These are phyloP conservation scores for Zea luxurians DNA, from an alignment of 176 grass and related monocot genomes.

Conservation along the genomic window DNA sequence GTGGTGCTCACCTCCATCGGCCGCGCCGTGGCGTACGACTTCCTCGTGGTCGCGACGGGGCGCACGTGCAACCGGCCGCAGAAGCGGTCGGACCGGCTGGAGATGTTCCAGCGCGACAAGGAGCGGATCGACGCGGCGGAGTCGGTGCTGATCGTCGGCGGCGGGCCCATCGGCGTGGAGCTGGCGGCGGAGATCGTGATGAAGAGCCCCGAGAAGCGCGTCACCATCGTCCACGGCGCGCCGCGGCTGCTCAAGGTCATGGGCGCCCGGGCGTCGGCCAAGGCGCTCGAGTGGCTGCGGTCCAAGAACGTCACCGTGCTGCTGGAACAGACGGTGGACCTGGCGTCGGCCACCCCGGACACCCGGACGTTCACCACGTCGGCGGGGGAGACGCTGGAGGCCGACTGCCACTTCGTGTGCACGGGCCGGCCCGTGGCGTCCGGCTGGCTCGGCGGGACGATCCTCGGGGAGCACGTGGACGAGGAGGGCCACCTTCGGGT, in stretches of 20 bases:
- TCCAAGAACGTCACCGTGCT: constrained; percentile 70
- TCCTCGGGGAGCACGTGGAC: constrained; percentile 38
- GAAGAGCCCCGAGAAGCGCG: constrained; percentile 50
- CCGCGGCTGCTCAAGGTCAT: constrained; percentile 56
- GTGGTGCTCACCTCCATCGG: constrained; percentile 53
- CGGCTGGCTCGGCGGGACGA: constrained; percentile 44
- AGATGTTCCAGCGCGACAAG: constrained; percentile 56
- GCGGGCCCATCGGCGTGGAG: constrained; percentile 67
- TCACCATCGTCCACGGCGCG: constrained; percentile 62
- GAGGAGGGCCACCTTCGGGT: constrained; percentile 19
- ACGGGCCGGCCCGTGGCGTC: constrained; percentile 44
- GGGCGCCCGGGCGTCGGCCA: constrained; percentile 42
- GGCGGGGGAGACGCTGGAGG: constrained; percentile 51
- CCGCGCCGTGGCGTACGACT: constrained; percentile 55
- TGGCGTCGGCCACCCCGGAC: background rate
- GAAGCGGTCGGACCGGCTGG: constrained; percentile 36
- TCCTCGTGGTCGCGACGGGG: constrained; percentile 69
- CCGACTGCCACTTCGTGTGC: constrained; percentile 58
- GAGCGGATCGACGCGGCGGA: constrained; percentile 37
- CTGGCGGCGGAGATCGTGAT: constrained; percentile 63
- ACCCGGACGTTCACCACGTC: constrained; percentile 51
- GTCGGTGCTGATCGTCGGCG: constrained; percentile 60
- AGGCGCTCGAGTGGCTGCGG: constrained; percentile 66
- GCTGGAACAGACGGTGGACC: constrained; percentile 60
- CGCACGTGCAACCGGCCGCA: constrained; percentile 27